Percentiles rank a stretch among this genome's conserved stretches.
phyloP scores from a whole-genome alignment of 2,329 filamentous ascomycete genomes.

The Botryosphaeria dothidea region DNA sequence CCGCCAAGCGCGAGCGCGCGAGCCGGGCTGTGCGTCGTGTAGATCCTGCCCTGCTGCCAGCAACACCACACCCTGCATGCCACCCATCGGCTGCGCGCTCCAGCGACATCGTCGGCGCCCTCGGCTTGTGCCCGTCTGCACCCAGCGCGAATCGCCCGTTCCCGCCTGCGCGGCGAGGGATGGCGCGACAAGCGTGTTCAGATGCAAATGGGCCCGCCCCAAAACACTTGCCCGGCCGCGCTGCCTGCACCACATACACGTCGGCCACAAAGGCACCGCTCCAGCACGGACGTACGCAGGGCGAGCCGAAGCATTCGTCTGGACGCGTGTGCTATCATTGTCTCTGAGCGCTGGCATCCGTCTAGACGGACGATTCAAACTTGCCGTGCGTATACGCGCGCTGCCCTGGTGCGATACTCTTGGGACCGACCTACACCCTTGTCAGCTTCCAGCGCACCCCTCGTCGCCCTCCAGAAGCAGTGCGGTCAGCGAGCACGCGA shows the following conservation, averaged over 20 bases:
- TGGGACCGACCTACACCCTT: too few relatives aligned
- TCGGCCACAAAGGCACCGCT: too few relatives aligned
- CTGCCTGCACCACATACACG: not conserved
- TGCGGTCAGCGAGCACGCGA: slow-evolving; percentile 2
- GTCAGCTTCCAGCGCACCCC: not conserved
- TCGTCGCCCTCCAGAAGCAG: not conserved
- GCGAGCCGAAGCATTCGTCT: not conserved
- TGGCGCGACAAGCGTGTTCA: slow-evolving; percentile 3
- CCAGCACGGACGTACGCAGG: too few relatives aligned
- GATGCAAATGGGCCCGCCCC: not conserved
- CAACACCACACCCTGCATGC: slow-evolving; percentile 16
- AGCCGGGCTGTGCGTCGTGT: slow-evolving; percentile 18
- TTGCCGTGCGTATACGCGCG: too few relatives aligned
- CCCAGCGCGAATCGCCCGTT: not conserved
- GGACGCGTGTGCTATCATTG: too few relatives aligned
- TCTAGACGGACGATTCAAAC: too few relatives aligned
- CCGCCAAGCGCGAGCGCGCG: slow-evolving; percentile 15
- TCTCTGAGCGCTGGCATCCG: too few relatives aligned
- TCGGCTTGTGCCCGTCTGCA: not conserved
- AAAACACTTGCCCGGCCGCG: not conserved
- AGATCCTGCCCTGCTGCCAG: slow-evolving; percentile 5
- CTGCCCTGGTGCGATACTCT: too few relatives aligned
- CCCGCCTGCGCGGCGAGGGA: slow-evolving; percentile 1
- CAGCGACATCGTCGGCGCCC: not conserved
- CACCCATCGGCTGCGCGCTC: not conserved